Evolutionary conservation across 2,329 filamentous ascomycete genomes (phyloP).

Genomic region (Venturia oleaginea): DNA sequence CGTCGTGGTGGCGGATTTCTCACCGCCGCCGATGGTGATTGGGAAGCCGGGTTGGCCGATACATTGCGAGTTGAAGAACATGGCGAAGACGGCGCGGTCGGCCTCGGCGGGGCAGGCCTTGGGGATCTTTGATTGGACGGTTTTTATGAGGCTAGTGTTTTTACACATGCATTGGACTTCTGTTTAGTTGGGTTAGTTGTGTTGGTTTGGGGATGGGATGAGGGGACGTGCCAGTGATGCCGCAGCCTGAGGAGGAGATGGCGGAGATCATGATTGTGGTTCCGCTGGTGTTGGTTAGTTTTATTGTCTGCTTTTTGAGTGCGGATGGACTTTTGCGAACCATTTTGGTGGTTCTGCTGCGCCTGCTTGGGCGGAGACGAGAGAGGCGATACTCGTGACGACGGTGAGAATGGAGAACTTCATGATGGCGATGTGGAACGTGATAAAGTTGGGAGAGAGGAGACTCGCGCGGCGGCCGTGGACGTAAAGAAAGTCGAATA

Average conservation of each 20-base stretch:
- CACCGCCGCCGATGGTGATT: background rate
- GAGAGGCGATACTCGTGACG: background rate
- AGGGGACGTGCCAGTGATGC: slow-evolving; percentile 5
- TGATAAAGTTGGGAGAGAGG: background rate
- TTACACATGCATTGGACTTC: slow-evolving; percentile 8
- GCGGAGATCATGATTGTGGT: slow-evolving; percentile 6
- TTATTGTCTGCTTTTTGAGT: background rate
- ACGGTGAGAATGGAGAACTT: background rate
- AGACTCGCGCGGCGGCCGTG: background rate
- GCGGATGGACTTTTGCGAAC: background rate
- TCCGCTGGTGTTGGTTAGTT: background rate
- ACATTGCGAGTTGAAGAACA: slow-evolving; percentile 7
- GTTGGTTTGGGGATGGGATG: background rate
- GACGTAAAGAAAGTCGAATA: background rate
- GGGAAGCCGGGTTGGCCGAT: slow-evolving; percentile 1
- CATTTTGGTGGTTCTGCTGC: slow-evolving; percentile 7
- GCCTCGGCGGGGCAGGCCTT: background rate
- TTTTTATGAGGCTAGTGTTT: slow-evolving; percentile 2
- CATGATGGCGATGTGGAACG: background rate
- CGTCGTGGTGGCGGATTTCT: background rate
- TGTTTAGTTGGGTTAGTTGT: background rate
- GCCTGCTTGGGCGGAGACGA: slow-evolving; percentile 4
- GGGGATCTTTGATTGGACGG: background rate
- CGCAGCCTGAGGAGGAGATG: slow-evolving; percentile 7
- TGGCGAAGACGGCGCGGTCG: slow-evolving; percentile 5